Evolutionary conservation across 1,284 basidiomycete genomes (phyloP).

Genomic region (Ustilago trichophora): DNA sequence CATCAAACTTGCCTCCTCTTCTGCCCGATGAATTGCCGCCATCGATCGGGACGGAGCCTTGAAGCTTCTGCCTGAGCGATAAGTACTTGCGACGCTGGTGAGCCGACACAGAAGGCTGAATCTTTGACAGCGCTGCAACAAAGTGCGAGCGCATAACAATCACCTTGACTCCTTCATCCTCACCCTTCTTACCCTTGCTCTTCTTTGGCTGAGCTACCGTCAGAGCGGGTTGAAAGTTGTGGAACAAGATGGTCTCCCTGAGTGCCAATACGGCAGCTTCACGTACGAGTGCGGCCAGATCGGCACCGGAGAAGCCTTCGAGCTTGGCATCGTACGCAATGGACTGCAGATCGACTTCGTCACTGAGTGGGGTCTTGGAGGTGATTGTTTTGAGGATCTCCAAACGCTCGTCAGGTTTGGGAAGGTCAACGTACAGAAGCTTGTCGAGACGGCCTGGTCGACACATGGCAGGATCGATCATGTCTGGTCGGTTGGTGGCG

Average conservation of each 20-base stretch:
- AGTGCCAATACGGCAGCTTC: conserved; percentile 87
- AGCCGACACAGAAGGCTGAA: conserved; percentile 83
- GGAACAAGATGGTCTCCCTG: conserved; percentile 68
- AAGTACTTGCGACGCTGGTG: conserved; percentile 81
- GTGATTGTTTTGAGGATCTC: conserved; percentile 77
- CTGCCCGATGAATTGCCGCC: conserved; percentile 4
- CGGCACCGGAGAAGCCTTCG: conserved; percentile 63
- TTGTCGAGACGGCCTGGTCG: conserved; percentile 95
- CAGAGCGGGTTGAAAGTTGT: conserved; percentile 13
- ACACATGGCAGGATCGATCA: conserved; percentile 98
- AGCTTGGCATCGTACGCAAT: conserved; percentile 51
- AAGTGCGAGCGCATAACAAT: conserved; percentile 75
- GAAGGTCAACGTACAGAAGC: conserved; percentile 93
- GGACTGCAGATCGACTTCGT: conserved; percentile 43
- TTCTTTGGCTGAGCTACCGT: conserved; percentile 1
- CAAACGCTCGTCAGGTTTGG: conserved; percentile 77
- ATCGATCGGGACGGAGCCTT: conserved; percentile 39
- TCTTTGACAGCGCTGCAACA: conserved; percentile 78
- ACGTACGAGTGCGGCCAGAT: conserved; percentile 62
- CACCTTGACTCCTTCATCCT: conserved; percentile 20
- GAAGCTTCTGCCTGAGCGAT: conserved; percentile 33
- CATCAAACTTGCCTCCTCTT: conserved; percentile 9
- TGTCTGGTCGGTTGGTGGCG: conserved; percentile 97
- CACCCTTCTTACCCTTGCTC: conserved; percentile 3
- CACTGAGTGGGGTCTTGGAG: conserved; percentile 79